Conservation (phyloP, 441 rosid species). For the Brassica balearica region DNA sequence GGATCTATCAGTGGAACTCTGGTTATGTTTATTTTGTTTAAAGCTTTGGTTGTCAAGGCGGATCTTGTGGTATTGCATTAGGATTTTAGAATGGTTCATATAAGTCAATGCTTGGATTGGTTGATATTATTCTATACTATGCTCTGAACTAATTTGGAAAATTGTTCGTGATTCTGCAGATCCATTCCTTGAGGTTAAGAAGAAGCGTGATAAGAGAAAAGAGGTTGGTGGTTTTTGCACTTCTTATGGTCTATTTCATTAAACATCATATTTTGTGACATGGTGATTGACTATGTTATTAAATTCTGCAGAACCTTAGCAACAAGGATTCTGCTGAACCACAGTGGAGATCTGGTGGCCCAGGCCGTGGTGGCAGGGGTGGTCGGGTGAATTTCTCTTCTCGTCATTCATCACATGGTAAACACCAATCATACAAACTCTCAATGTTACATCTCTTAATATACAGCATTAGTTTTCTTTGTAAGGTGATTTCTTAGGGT, state of each 20-base stretch:
- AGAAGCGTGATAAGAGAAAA: slow-evolving; percentile 79
- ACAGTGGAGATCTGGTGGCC: slow-evolving; percentile 71
- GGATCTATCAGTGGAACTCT: slow-evolving; percentile 12
- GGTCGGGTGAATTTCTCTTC: slow-evolving; percentile 61
- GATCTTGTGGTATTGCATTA: slow-evolving; percentile 4
- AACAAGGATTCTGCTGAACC: slow-evolving; percentile 74
- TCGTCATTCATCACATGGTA: slow-evolving; percentile 68
- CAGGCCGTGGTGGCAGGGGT: slow-evolving; percentile 72
- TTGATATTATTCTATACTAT: background rate
- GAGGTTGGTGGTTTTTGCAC: slow-evolving; percentile 54
- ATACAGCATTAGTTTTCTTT: slow-evolving; percentile 19
- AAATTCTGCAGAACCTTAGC: slow-evolving; percentile 56
- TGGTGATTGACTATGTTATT: slow-evolving; percentile 23
- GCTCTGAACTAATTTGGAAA: background rate
- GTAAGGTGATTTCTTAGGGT: slow-evolving; percentile 20
- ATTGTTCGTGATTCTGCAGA: slow-evolving; percentile 54
- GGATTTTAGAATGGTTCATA: background rate
- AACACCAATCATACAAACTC: no score
- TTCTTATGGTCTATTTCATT: slow-evolving; percentile 14
- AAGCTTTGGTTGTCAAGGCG: background rate
- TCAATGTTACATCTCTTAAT: slow-evolving; percentile 27
- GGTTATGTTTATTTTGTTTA: slow-evolving; percentile 18
- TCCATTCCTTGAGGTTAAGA: slow-evolving; percentile 87
- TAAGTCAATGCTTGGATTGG: background rate
- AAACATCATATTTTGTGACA: slow-evolving; percentile 4